Conservation (phyloP, 129 eudicot species). For the Kitagawia praeruptora region DNA sequence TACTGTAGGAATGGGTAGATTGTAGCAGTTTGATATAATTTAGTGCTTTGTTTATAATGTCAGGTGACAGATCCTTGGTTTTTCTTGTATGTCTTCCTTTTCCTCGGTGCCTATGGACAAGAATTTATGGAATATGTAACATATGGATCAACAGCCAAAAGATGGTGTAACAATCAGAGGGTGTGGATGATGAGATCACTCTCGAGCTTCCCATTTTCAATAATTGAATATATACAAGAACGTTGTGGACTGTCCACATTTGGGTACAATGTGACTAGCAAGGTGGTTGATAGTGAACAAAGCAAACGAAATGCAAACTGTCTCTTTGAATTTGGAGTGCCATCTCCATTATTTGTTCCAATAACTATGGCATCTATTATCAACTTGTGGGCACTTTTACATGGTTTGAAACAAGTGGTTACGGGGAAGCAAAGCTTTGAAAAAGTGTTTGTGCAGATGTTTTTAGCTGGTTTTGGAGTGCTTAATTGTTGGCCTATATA, state of each 20-base stretch:
- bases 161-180: slow-evolving; percentile 68
- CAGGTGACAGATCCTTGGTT: slow-evolving; percentile 42
- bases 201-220: slow-evolving; percentile 28
- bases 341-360: slow-evolving; percentile 39
- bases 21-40: no score
- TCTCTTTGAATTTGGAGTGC: slow-evolving; percentile 45
- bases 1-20: not conserved
- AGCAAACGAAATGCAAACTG: slow-evolving; percentile 39
- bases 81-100: slow-evolving; percentile 29
- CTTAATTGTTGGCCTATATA: slow-evolving; percentile 50
- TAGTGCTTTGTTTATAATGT: no score
- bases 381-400: not conserved
- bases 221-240: slow-evolving; percentile 30
- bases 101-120: slow-evolving; percentile 50
- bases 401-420: not conserved
- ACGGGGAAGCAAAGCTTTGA: not conserved
- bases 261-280: slow-evolving; percentile 48
- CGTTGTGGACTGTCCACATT: slow-evolving; percentile 23
- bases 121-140: slow-evolving; percentile 43
- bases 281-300: slow-evolving; percentile 41
- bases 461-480: slow-evolving; percentile 48
- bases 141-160: slow-evolving; percentile 25
- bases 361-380: slow-evolving; percentile 27
- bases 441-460: slow-evolving; percentile 8
- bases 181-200: slow-evolving; percentile 50